These are phyloP conservation scores for Penicillium goetzii DNA, from an alignment of 495 filamentous ascomycete genomes.

Conservation along the genomic window DNA sequence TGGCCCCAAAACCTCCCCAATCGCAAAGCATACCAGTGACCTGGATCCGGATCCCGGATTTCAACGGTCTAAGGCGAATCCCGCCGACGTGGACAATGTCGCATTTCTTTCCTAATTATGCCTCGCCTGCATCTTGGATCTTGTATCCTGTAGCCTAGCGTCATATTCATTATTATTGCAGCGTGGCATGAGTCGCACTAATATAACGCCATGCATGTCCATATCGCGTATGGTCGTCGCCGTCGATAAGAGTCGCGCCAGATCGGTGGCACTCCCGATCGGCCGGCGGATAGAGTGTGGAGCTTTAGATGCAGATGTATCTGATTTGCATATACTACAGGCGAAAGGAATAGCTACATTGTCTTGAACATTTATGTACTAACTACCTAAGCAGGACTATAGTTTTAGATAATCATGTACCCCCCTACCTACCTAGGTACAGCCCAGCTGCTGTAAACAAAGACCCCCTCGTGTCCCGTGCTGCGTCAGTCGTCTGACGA, in stretches of 20 bases:
- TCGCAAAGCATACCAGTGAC: slow-evolving; percentile 12
- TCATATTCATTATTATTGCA: slow-evolving; percentile 5
- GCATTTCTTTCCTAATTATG: slow-evolving; percentile 9
- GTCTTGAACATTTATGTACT: not conserved
- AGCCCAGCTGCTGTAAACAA: not conserved
- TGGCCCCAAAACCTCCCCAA: not conserved
- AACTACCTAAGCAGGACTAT: not conserved
- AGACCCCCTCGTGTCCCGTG: slow-evolving; percentile 3
- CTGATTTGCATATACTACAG: not conserved
- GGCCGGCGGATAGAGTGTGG: not conserved
- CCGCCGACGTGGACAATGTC: slow-evolving; percentile 13
- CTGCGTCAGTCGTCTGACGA: slow-evolving; percentile 19
- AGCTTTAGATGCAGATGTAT: not conserved
- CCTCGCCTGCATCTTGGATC: too few relatives aligned
- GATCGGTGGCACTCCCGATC: slow-evolving; percentile 17
- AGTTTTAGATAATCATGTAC: not conserved
- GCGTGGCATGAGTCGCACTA: not conserved
- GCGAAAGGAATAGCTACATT: not conserved
- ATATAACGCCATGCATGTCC: slow-evolving; percentile 8
- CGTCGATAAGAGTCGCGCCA: slow-evolving; percentile 20
- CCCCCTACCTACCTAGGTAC: too few relatives aligned
- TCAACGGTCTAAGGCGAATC: slow-evolving; percentile 11
- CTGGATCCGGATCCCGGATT: slow-evolving; percentile 6
- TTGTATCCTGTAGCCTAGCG: not conserved
- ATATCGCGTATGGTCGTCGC: not conserved